phyloP scores from a whole-genome alignment of 1,139 yeast species.

The Kodamaea derodonti region DNA sequence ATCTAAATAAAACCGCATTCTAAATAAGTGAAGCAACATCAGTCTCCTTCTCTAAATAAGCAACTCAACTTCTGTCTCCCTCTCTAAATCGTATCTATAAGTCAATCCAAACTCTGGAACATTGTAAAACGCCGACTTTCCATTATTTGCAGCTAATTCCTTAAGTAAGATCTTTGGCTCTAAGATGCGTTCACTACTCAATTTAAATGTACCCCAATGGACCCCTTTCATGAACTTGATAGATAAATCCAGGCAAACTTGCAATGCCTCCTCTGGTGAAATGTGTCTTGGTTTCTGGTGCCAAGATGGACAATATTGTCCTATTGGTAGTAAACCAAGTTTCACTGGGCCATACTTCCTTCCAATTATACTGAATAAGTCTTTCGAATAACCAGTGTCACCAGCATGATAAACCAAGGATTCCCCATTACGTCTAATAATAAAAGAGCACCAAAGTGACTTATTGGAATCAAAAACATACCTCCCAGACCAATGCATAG shows the following conservation, averaged over 20 bases:
- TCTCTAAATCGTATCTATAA: slow-evolving; percentile 31
- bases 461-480: slow-evolving; percentile 70
- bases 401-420: slow-evolving; percentile 89
- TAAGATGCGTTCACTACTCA: slow-evolving; percentile 81
- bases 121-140: slow-evolving; percentile 19
- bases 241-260: slow-evolving; percentile 60
- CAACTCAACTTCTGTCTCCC: neutral
- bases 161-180: slow-evolving; percentile 61
- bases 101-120: slow-evolving; percentile 45
- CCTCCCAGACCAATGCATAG: slow-evolving; percentile 98
- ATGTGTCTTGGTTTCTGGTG: slow-evolving; percentile 88
- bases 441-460: slow-evolving; percentile 85
- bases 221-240: slow-evolving; percentile 74
- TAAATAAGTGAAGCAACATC: no score
- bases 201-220: slow-evolving; percentile 93
- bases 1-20: no score
- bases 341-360: slow-evolving; percentile 58
- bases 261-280: slow-evolving; percentile 71
- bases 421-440: slow-evolving; percentile 59
- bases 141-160: slow-evolving; percentile 18
- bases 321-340: slow-evolving; percentile 82
- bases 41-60: no score
- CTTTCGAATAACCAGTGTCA: slow-evolving; percentile 84
- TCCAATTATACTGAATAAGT: slow-evolving; percentile 63
- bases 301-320: slow-evolving; percentile 95